A percentile compares a stretch with the other conserved stretches of the same genome.
Evolutionary conservation across 768 basidiomycete species (phyloP).

Genomic region (Mycena vitilis): DNA sequence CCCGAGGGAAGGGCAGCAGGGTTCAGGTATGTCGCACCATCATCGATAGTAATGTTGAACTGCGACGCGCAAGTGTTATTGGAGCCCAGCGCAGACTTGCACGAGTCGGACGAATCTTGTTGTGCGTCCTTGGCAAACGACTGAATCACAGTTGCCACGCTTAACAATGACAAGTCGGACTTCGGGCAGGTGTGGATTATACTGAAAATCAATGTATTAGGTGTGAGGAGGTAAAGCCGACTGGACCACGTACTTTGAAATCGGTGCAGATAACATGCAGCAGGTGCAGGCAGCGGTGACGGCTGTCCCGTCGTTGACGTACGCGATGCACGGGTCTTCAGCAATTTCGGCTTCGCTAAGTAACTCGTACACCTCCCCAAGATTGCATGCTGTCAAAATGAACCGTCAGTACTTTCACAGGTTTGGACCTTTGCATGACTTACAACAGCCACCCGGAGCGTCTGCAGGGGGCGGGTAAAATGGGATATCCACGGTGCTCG

Average conservation of each 20-base stretch:
- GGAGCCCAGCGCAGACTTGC: constrained; percentile 11
- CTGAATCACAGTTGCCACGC: constrained; percentile 18
- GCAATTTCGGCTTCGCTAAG: constrained; percentile 12
- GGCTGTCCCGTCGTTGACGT: background rate
- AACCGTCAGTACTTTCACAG: background rate
- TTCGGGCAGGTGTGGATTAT: constrained; percentile 20
- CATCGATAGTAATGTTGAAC: constrained; percentile 7
- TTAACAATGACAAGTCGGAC: constrained; percentile 8
- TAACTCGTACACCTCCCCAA: constrained; percentile 13
- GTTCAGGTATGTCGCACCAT: constrained; percentile 4
- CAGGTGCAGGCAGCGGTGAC: background rate
- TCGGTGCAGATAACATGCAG: constrained; percentile 11
- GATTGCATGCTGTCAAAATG: constrained; percentile 17
- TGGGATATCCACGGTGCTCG: constrained; percentile 17
- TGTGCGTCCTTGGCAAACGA: constrained; percentile 2
- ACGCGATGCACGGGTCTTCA: constrained; percentile 11
- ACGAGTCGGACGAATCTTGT: constrained; percentile 5
- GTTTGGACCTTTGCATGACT: background rate
- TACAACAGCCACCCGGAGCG: constrained; percentile 18
- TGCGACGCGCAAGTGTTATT: constrained; percentile 8
- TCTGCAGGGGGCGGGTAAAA: constrained; percentile 14
- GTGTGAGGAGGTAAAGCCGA: background rate
- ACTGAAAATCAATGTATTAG: background rate
- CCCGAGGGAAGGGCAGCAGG: constrained; percentile 17
- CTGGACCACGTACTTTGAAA: constrained; percentile 14